Evolutionary conservation across 176 grass and related monocot species (phyloP), one percentile per base, ranked within the genome.

Genomic region (Canna indica): DNA sequence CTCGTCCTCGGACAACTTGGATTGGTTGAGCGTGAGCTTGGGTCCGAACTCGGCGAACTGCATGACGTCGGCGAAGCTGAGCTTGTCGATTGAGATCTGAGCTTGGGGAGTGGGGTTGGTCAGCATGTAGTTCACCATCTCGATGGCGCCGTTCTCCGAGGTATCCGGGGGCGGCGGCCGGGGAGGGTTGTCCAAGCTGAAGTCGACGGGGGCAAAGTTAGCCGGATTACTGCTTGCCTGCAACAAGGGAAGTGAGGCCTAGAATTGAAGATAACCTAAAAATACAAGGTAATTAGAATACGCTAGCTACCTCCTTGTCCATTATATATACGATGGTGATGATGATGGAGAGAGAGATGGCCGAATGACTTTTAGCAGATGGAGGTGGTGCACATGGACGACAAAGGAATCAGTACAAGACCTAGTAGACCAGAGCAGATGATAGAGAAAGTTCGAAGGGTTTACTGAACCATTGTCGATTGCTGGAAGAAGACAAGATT

Each of bases 91-190:
- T 69, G 85, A 87, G 64, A 72, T 69, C 73, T 91, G 85, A 7
- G 66, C 74, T 45, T 91, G 85, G 3, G 66, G 38, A 27, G 75
- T 29, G 4, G 81, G 56, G 47, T 88, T 88, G 27, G 86, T 88
- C 36, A 97, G 80, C 86, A 99, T 92, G 78, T 90, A 99, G 75
- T 93, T 82, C 16, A 88, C 86, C 94, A 99, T 87, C 84, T 82
- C 89, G 18, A 74, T 75, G 44, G 75, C 58, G 44, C 78, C 58
- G 29, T 42, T 76, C 57, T 76, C 68, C 27, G 73, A 64, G 18
- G 33, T 67, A 15, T 73, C 29, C 29, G 80, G 72, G 54, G 78
- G 77, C 59, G 61, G 72, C 59, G 42, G 25, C 14, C 7, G 44
- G 13, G 22, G 26, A 47, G 14, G 25, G 24, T 32, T 10, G 11